Evolutionary conservation across 345 rosid genomes (phyloP), one percentile per base, ranked within the genome.

Genomic region (Clarkia xantiana): DNA sequence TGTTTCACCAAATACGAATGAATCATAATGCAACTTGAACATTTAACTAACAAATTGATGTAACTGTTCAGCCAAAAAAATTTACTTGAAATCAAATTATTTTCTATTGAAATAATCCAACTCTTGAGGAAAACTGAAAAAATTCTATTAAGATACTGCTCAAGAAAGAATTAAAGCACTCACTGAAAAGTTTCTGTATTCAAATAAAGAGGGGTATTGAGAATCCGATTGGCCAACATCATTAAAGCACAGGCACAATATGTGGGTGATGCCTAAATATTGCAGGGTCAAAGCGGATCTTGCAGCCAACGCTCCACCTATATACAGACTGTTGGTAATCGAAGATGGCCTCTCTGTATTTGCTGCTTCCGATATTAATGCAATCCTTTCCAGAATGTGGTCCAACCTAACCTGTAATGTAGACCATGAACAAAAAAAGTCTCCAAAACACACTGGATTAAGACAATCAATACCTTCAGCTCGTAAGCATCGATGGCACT

Each of bases 171-270:
- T 7, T 18, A 43, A 45, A 39, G 58, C 23, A 71, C 94, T 77
- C 59, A 86, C 97, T 11, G 91, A 80, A 72, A 75, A 86, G 54
- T 90, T 90, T 72, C 68, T 59, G 78, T 90, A 86, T 58, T 77
- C 47, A 53, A 82, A 89, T 42, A 80, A 69, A 49, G 80, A 88
- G 1, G 80, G 87, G 60, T 57, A 71, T 62, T 89, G 97, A 48
- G 94, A 78, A 66, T 89, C 97, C 14, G 94, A 72, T 58, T 89
- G 97, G 44, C 97, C 97, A 22, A 79, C 85, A 64, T 89, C 97
- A 74, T 82, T 90, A 53, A 94, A 86, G 53, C 97, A 90, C 45
- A 90, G 64, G 60, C 97, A 90, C 61, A 90, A 65, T 49, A 86
- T 60, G 60, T 86, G 95, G 58, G 86, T 79, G 51, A 82, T 73